Evolutionary conservation across 163 green algal genomes (phyloP).

Genomic region (Smithsoniella earleae): DNA sequence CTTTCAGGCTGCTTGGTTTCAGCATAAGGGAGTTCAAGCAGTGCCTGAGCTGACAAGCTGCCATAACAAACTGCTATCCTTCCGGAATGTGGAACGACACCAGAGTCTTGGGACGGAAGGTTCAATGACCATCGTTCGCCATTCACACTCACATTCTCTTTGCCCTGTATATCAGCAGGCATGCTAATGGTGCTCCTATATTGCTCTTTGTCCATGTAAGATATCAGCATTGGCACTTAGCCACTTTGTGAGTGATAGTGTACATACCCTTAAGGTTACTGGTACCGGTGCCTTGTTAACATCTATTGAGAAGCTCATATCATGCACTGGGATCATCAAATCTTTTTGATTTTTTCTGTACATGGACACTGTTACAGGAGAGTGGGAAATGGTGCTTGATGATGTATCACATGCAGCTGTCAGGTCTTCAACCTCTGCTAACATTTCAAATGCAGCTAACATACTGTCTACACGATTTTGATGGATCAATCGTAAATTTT

Average conservation of each 20-base stretch:
- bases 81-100: not conserved
- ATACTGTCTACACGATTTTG: too few relatives aligned
- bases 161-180: not conserved
- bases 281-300: too few relatives aligned
- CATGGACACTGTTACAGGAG: too few relatives aligned
- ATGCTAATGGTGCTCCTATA: not conserved
- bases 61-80: not conserved
- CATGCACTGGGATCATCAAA: not conserved
- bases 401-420: too few relatives aligned
- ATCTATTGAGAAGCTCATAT: not conserved
- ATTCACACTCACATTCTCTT: not conserved
- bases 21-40: conserved; percentile 55
- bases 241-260: too few relatives aligned
- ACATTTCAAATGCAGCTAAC: too few relatives aligned
- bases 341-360: too few relatives aligned
- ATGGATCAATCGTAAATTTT: too few relatives aligned
- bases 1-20: conserved; percentile 35
- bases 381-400: too few relatives aligned
- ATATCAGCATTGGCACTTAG: not conserved
- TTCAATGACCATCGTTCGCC: conserved; percentile 22
- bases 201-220: not conserved
- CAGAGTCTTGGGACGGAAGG: not conserved
- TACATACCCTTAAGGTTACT: too few relatives aligned
- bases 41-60: conserved; percentile 44
- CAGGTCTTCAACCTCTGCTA: too few relatives aligned